phyloP scores from a whole-genome alignment of 2,329 filamentous ascomycete species.

The Dendryphion nanum region DNA sequence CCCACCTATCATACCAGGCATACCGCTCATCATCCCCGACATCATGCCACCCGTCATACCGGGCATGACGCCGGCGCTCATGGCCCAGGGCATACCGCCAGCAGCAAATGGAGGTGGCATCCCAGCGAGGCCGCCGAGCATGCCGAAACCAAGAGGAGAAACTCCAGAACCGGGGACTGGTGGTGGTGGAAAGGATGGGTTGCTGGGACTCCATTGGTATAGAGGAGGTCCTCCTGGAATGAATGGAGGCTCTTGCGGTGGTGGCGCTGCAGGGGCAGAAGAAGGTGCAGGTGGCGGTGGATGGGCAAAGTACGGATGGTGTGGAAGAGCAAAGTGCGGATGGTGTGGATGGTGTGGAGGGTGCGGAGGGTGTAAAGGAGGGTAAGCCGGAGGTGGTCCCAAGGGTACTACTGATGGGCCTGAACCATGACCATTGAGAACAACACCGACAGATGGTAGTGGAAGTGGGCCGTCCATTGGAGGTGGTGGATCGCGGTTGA shows the following conservation, averaged over 20 bases:
- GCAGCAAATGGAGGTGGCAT: slow-evolving; percentile 5
- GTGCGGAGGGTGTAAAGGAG: not conserved
- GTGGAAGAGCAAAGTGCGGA: not conserved
- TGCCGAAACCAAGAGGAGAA: slow-evolving; percentile 15
- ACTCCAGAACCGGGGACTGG: slow-evolving; percentile 5
- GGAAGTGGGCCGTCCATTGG: slow-evolving; percentile 6
- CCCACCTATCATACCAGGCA: not conserved
- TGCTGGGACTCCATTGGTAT: not conserved
- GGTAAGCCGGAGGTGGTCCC: not conserved
- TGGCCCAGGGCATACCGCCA: slow-evolving; percentile 3
- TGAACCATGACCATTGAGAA: slow-evolving; percentile 5
- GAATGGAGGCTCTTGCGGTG: not conserved
- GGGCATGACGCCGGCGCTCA: slow-evolving; percentile 2
- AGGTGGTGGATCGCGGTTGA: slow-evolving; percentile 32
- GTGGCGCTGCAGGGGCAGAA: too few species aligned
- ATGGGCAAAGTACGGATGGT: too few species aligned
- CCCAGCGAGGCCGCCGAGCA: slow-evolving; percentile 9
- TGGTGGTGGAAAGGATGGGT: slow-evolving; percentile 1
- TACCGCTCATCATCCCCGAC: not conserved
- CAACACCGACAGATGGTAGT: slow-evolving; percentile 4
- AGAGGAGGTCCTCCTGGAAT: not conserved
- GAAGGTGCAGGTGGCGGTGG: not conserved
- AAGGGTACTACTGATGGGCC: not conserved
- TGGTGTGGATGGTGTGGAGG: too few species aligned
- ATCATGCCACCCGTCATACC: slow-evolving; percentile 1